Base-by-base conservation (phyloP, 1,284 basidiomycete genomes). In the Boletus semigastroideus region DNA sequence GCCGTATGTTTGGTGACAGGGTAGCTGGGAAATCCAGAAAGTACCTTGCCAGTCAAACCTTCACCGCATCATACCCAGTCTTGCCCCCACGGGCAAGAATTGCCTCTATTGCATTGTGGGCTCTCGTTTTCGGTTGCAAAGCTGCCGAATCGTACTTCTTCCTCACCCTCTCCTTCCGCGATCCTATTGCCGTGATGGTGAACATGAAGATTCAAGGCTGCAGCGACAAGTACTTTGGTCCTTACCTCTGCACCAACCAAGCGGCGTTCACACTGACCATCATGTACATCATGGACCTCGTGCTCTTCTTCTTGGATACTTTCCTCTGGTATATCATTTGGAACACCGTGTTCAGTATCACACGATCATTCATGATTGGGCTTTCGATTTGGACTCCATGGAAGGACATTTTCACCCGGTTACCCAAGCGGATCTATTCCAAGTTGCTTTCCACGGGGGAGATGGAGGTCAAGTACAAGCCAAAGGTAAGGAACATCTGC, bases 251-350 rank as follows among this genome's bases (percentile, higher is more conserved):
- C 72, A 74, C 76, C 45, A 92, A 97, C 66, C 94, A 98, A 60
- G 90, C 93, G 1, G 87, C 87, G 8, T 97, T 97, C 73, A 90
- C 94, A 13, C 75, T 98, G 59, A 82, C 94, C 52, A 90, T 96
- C 75, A 98, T 97, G 94, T 97, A 93, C 69, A 74, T 94, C 72
- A 96, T 97, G 94, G 94, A 97, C 68, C 74, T 97, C 38, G 85
- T 89, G 44, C 80, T 97, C 46, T 98, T 93, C 83, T 98, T 97
- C 82, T 78, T 98, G 69, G 94, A 98, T 74, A 98, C 94, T 7
- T 98, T 96, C 86, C 74, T 98, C 38, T 98, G 94, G 94, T 96
- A 90, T 70, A 89, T 91, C 69, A 97, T 98, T 65, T 98, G 94
- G 94, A 95, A 95, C 72, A 95, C 93, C 10, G 90, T 96, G 51